These are phyloP conservation scores for Mycena pura DNA, from an alignment of 768 basidiomycete genomes.

Conservation along the genomic window DNA sequence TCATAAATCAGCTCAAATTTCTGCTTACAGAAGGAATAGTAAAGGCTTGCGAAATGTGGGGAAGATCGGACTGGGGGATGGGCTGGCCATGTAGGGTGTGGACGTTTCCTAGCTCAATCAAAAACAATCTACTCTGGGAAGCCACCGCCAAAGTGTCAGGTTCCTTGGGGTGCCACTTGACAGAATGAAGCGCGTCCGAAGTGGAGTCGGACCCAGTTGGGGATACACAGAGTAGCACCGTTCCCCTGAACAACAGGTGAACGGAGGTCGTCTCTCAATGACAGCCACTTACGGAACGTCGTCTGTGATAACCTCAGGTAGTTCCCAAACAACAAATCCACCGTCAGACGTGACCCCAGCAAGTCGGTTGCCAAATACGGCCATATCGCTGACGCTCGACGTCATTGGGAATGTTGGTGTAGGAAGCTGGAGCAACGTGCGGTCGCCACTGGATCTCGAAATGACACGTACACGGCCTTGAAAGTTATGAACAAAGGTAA, in stretches of 20 bases:
- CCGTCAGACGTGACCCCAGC: conserved; percentile 90
- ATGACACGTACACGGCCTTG: conserved; percentile 86
- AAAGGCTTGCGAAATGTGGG: conserved; percentile 72
- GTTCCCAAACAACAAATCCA: conserved; percentile 88
- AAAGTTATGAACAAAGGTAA: conserved; percentile 2
- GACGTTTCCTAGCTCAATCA: conserved; percentile 74
- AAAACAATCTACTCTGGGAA: conserved; percentile 75
- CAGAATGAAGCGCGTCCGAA: conserved; percentile 74
- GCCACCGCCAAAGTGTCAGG: conserved; percentile 84
- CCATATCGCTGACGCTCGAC: conserved; percentile 84
- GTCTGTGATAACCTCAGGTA: conserved; percentile 83
- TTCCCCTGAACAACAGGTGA: conserved; percentile 53
- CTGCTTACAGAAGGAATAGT: conserved; percentile 70
- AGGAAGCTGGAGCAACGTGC: conserved; percentile 82
- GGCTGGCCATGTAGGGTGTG: conserved; percentile 69
- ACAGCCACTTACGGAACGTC: conserved; percentile 75
- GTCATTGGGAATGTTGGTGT: conserved; percentile 59
- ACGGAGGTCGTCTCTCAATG: neutral
- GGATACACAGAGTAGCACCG: conserved; percentile 70
- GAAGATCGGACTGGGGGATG: conserved; percentile 71
- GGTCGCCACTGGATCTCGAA: conserved; percentile 86
- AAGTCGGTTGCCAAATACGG: conserved; percentile 80
- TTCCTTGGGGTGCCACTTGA: conserved; percentile 90
- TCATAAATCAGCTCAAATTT: neutral
- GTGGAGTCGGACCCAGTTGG: conserved; percentile 52